Evolutionary conservation across 441 rosid species (phyloP), one percentile per base, ranked within the genome.

Genomic region (Theobroma grandiflorum): DNA sequence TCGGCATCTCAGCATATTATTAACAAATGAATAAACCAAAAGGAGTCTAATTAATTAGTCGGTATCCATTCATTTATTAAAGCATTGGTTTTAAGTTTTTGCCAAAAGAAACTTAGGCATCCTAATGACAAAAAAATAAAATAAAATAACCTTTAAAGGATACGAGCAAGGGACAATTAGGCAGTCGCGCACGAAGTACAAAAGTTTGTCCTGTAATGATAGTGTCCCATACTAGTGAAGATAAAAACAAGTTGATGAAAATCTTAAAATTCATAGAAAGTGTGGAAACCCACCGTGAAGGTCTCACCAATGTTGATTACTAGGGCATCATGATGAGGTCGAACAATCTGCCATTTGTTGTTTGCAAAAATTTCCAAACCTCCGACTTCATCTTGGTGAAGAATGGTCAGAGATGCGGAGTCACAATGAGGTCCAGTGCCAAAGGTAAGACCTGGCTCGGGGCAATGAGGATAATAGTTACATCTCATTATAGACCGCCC

Each of bases 401-500:
- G 97, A 31, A 93, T 90, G 8, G 97, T 92, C 38, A 93, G 70
- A 40, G 96, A 89, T 43, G 87, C 91, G 37, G 98, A 88, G 87
- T 93, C 98, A 72, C 88, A 85, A 72, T 93, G 98, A 81, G 98
- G 98, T 38, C 98, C 98, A 2, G 98, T 93, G 71, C 98, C 98
- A 67, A 93, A 81, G 15, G 98, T 83, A 38, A 90, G 87, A 52
- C 80, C 81, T 16, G 89, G 79, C 74, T 89, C 87, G 16, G 85
- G 84, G 89, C 98, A 93, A 8, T 87, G 91, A 49, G 98, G 95
- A 57, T 93, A 93, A n/a, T 80, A 84, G 75, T 93, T 93, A 45
- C 89, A 87, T 77, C 98, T 89, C 93, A 92, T 86, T 55, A 93
- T 90, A 3, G 92, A 88, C 53, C 77, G 80, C 4, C 90, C 86